These are phyloP conservation scores for Melanogaster broomeanus DNA, from an alignment of 768 basidiomycete genomes.

Conservation along the genomic window DNA sequence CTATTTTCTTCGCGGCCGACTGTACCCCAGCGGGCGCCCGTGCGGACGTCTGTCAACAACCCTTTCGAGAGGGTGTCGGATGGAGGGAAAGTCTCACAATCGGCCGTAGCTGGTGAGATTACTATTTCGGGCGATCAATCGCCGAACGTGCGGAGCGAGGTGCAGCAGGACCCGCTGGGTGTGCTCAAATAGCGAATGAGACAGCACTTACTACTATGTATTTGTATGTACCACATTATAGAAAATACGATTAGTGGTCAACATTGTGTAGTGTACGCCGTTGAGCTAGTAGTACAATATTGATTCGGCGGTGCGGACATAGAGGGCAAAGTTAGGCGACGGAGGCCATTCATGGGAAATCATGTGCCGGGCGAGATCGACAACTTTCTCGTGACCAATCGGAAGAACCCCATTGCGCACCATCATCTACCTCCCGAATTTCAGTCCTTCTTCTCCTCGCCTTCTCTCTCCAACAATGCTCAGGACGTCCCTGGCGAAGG, in stretches of 20 bases:
- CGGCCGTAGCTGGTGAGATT: not conserved
- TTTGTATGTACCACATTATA: not conserved
- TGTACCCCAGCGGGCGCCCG: constrained; percentile 19
- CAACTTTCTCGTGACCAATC: constrained; percentile 15
- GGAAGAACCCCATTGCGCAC: constrained; percentile 11
- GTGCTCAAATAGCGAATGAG: constrained; percentile 22
- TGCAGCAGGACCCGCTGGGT: constrained; percentile 33
- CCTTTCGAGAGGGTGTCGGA: constrained; percentile 29
- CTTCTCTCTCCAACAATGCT: constrained; percentile 50
- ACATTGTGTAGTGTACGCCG: too few relatives aligned
- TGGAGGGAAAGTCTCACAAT: constrained; percentile 4
- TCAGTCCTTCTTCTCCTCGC: not conserved
- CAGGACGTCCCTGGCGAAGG: constrained; percentile 55
- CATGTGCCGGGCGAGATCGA: constrained; percentile 12
- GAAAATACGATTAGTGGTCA: not conserved
- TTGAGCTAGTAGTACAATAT: too few relatives aligned
- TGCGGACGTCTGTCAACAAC: constrained; percentile 29
- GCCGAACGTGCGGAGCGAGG: constrained; percentile 12
- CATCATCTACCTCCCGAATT: not conserved
- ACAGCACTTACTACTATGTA: not conserved
- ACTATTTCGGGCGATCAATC: constrained; percentile 1
- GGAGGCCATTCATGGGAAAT: constrained; percentile 23
- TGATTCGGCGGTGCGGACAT: constrained; percentile 1
- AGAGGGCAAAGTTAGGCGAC: not conserved
- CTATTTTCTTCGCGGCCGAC: constrained; percentile 11